Conservation (phyloP, 2,329 filamentous ascomycete genomes). For the Fonsecaea erecta region DNA sequence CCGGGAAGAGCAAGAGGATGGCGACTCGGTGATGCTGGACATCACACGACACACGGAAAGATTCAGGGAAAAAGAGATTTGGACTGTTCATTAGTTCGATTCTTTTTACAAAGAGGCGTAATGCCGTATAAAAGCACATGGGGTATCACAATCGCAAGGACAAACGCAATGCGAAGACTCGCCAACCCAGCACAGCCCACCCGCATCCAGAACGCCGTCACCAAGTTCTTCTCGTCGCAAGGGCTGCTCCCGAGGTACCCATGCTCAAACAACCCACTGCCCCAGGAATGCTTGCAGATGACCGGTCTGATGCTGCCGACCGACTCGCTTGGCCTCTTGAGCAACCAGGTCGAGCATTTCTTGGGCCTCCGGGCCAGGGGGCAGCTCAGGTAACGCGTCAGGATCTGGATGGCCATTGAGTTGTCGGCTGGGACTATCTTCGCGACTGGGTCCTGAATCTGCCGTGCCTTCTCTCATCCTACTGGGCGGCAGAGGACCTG, state of each 20-base stretch:
- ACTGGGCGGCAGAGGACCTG: constrained; percentile 16
- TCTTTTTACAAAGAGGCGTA: not conserved
- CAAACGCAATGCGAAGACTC: constrained; percentile 10
- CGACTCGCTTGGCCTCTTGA: constrained; percentile 36
- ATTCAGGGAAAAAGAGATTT: not conserved
- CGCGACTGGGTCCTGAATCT: constrained; percentile 32
- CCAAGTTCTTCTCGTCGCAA: not conserved
- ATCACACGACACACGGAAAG: not conserved
- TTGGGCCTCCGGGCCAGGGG: constrained; percentile 37
- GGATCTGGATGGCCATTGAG: constrained; percentile 36
- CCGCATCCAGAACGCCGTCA: constrained; percentile 13
- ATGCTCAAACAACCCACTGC: constrained; percentile 28
- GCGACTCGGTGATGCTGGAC: constrained; percentile 35
- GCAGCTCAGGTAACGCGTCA: constrained; percentile 34
- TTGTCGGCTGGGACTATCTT: constrained; percentile 39
- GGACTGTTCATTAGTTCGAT: not conserved
- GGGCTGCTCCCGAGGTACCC: not conserved
- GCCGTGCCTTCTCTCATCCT: constrained; percentile 26
- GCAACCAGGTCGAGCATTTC: constrained; percentile 38
- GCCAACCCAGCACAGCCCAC: not conserved
- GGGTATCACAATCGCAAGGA: constrained; percentile 33
- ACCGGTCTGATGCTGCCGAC: constrained; percentile 35
- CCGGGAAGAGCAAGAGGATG: constrained; percentile 57
- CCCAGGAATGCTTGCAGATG: constrained; percentile 37
- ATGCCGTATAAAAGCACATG: constrained; percentile 2